A percentile compares a stretch with the other conserved stretches of the same genome.
phyloP scores from a whole-genome alignment of 2,329 filamentous ascomycete genomes.

The Fusarium drepaniforme region DNA sequence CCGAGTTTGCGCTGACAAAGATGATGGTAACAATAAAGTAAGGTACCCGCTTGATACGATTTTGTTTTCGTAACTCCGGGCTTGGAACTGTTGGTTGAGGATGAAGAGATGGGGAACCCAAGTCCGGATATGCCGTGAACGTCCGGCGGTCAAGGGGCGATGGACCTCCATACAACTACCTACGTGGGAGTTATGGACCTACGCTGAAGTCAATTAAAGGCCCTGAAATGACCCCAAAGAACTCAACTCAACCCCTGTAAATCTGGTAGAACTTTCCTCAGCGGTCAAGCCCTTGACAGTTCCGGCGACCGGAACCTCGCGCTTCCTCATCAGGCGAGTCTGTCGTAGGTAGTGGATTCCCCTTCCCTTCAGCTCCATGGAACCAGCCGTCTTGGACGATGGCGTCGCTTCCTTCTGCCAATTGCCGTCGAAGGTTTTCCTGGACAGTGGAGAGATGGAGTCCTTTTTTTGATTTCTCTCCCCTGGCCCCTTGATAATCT shows the following conservation, averaged over 20 bases:
- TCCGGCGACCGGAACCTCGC: conserved; percentile 42
- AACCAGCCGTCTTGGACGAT: conserved; percentile 14
- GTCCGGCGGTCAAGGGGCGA: background rate
- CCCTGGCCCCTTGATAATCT: conserved; percentile 29
- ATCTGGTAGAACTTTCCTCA: background rate
- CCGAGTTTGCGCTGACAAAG: conserved; percentile 27
- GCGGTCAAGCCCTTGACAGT: conserved; percentile 17
- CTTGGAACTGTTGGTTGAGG: background rate
- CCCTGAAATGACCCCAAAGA: background rate
- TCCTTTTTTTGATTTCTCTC: conserved; percentile 13
- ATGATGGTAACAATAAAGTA: conserved; percentile 1
- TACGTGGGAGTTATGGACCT: background rate
- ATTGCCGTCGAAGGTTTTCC: conserved; percentile 35
- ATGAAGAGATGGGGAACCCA: background rate
- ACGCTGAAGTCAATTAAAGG: background rate
- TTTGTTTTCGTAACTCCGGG: conserved; percentile 7
- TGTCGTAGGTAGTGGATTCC: conserved; percentile 36
- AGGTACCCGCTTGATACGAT: background rate
- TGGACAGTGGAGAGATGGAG: conserved; percentile 24
- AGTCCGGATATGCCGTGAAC: background rate
- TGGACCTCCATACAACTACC: background rate
- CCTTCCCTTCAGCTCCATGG: conserved; percentile 12
- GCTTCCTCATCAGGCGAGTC: conserved; percentile 36
- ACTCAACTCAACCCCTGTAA: conserved; percentile 7
- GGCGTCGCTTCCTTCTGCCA: conserved; percentile 29